Base-by-base conservation (phyloP, 2,329 filamentous ascomycete genomes). In the Arachnomyces sp. region DNA sequence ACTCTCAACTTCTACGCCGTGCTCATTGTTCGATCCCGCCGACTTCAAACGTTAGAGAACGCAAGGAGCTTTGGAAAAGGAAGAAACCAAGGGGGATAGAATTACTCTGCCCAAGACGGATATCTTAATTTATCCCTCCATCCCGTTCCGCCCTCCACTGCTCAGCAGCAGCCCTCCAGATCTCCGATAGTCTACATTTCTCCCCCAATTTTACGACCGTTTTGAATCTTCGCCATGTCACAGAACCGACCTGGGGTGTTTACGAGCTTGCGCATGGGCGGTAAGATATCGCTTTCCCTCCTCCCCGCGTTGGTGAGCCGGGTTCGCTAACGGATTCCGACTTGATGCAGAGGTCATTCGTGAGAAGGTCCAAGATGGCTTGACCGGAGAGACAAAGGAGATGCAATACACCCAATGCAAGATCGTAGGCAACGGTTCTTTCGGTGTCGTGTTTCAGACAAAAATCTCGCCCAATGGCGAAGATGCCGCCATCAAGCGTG, bases 391-490 rank as follows among this genome's bases (percentile, higher is more conserved):
- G 66, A 94, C 88, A 57, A 83, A 86, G 65, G 92, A 98, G 58
- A 80, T 98, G 69, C 87, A 94, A 64, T 98, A 98, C 67, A 96
- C 92, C 42, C 92, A 96, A 64, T 96, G 90, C 74, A 98, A 98
- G 72, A 96, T 98, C 58, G 92, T 98, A 36, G 92, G 92, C 64
- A 98, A 98, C 70, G 92, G 92, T 53, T 96, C 90, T 28, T 98
- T 98, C 55, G 92, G 92, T 50, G 90, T 98, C 37, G 92, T 98
- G 50, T 98, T 98, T 67, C 92, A 98, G 72, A 98, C 92, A 43
- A 96, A 96, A 72, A 77, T 98, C 57, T 90, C 90, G 46, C 92
- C 92, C n/a, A 92, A 85, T 49, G 90, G 90, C 49, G 92, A 98
- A 67, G 92, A 98, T 70, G 92, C 92, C 39, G 92, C 92, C 63